Base-by-base conservation (phyloP, 495 filamentous ascomycete species). In the Trichocladium antarcticum region DNA sequence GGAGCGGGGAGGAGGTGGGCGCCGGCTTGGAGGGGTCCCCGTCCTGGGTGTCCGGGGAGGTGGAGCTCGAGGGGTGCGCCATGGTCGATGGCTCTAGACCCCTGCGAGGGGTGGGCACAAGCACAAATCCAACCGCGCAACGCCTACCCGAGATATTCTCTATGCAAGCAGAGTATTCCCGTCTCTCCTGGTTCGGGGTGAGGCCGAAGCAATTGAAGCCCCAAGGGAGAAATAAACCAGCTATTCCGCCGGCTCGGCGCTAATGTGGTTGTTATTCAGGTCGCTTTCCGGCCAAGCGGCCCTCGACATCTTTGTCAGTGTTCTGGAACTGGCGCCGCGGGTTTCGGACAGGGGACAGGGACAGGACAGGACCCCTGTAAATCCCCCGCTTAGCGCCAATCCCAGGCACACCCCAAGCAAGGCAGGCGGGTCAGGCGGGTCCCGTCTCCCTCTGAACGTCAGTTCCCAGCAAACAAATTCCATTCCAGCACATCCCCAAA, bases 261-360 rank as follows among this genome's bases (percentile, higher is more conserved):
- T 8, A 8, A 27, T 27, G 24, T 27, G n/a, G n/a, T 27, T 27
- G 24, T 27, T 43, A 55, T 50, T 55, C 47, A 55, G 27, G 37
- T 6, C 42, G 37, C 5, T 47, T 50, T 55, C 47, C 53, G 53
- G 53, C 47, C 52, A 54, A 45, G 53, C 50, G 53, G 42, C 53
- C 19, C 51, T 42, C 12, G 35, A 38, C 24, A 37, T 6, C 20
- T 40, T 46, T 47, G 41, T 45, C 46, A 28, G 27, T 6, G 31
- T 5, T 32, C 31, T 32, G 24, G 24, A 27, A 27, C 14, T 9
- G 14, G 43, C 1, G 0, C 5, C 17, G 27, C 15, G 29, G 17
- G 7, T 35, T 31, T 27, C 29, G 40, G 40, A 31, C 40, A 42
- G 40, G 40, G 22, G 24, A 19, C 32, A 12, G 31, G 31, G 31